A percentile compares a stretch with the other conserved stretches of the same genome.
Evolutionary conservation across 768 basidiomycete genomes (phyloP).

Genomic region (Dacryopinax primogenitus): DNA sequence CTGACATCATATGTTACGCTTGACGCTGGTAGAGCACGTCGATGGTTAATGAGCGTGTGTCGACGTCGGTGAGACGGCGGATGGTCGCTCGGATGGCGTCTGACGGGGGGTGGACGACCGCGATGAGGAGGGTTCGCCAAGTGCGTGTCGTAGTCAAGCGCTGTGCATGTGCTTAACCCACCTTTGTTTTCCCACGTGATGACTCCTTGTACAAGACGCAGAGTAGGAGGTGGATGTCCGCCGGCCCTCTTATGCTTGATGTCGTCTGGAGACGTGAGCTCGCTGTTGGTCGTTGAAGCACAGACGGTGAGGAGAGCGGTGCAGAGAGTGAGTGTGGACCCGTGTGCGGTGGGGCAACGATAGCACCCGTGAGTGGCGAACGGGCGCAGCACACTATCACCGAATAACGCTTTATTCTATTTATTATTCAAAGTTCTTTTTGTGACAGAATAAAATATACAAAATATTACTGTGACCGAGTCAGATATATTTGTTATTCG

Average conservation of each 20-base stretch:
- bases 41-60: background rate
- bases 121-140: background rate
- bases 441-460: background rate
- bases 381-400: background rate
- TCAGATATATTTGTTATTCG: background rate
- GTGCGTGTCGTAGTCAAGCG: too few relatives aligned
- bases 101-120: too few relatives aligned
- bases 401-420: background rate
- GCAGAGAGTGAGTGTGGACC: background rate
- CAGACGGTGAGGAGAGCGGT: background rate
- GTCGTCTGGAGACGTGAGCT: background rate
- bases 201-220: background rate
- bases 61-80: background rate
- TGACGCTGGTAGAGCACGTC: background rate
- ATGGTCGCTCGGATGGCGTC: too few relatives aligned
- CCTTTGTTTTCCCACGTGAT: background rate
- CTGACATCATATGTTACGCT: conserved; percentile 23
- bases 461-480: background rate
- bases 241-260: background rate
- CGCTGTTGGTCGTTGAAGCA: background rate
- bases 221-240: background rate
- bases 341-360: conserved; percentile 5
- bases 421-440: too few relatives aligned
- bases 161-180: too few relatives aligned
- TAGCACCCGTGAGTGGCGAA: conserved; percentile 7